These are phyloP conservation scores for sweet orange (Citrus sinensis) DNA, from an alignment of 345 rosid species.

Conservation along the genomic window DNA sequence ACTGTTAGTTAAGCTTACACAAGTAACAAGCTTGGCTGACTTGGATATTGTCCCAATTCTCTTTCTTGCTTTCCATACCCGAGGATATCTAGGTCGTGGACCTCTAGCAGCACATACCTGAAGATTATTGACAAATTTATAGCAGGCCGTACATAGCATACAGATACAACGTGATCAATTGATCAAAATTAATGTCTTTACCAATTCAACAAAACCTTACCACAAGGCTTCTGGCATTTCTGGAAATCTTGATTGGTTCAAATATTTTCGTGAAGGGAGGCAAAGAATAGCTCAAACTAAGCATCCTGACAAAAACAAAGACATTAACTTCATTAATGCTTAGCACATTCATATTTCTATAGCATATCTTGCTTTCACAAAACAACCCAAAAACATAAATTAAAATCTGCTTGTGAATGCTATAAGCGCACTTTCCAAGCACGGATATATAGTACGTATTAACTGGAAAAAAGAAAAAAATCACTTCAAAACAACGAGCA, in stretches of 20 bases:
- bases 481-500: background rate
- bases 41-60: constrained; percentile 84
- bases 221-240: constrained; percentile 36
- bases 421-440: background rate
- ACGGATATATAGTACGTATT: background rate
- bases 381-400: background rate
- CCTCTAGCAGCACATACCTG: constrained; percentile 88
- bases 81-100: constrained; percentile 86
- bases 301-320: constrained; percentile 41
- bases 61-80: constrained; percentile 78
- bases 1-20: constrained; percentile 34
- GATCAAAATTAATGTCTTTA: background rate
- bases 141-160: background rate
- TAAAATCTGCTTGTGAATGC: background rate
- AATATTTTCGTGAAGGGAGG: constrained; percentile 42
- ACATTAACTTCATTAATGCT: background rate
- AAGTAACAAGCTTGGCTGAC: constrained; percentile 62
- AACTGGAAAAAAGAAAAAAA: background rate
- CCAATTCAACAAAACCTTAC: constrained; percentile 34
- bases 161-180: background rate
- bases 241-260: constrained; percentile 31
- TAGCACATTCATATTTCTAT: background rate
- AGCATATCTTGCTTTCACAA: background rate
- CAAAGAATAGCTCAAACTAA: constrained; percentile 46
- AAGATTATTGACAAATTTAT: constrained; percentile 8